Evolutionary conservation across 2,329 filamentous ascomycete genomes (phyloP), one percentile per base, ranked within the genome.

Genomic region (Thelonectria rubi): DNA sequence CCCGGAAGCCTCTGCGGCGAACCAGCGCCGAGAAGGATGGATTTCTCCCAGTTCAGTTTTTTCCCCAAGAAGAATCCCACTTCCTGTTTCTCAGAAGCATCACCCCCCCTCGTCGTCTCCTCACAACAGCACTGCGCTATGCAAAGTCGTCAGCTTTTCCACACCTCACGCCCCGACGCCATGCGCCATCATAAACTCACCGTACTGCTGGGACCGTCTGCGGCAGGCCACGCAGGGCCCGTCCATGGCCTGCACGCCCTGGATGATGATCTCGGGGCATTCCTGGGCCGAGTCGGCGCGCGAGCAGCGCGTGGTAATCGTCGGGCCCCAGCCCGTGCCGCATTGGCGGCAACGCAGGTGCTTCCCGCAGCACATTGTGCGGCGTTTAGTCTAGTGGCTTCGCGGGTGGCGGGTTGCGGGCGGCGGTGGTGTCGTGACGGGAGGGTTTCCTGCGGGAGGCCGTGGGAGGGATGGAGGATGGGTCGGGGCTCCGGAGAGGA

Each of bases 331-430:
- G 43, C 45, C 26, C 26, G 9, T 40, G 24, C 34, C 57, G 62
- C 66, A 68, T 21, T 62, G 47, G 42, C 58, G 65, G 8, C 66
- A 69, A 32, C 65, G 66, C 46, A 69, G 53, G 20, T 55, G 60
- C 15, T 58, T 64, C 11, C 62, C 66, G 54, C 53, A 49, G 42
- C 66, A 69, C 66, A 69, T 69, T 24, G 7, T 54, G 62, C 3
- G 3, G 32, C 24, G 17, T 10, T 46, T 32, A 37, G 17, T 43
- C 34, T 2, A 37, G 34, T 37, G 34, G 34, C 11, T 14, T 37
- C 15, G 34, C 6, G 11, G 11, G 34, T 15, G 34, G 12, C 15
- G 34, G 34, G 3, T 11, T 37, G 7, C 3, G 2, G 15, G 34
- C 3, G 34, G 34, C 14, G 34, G 11, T 37, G 15, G 11, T 15